Evolutionary conservation across 441 rosid species (phyloP).

Genomic region (Codiaeum variegatum): DNA sequence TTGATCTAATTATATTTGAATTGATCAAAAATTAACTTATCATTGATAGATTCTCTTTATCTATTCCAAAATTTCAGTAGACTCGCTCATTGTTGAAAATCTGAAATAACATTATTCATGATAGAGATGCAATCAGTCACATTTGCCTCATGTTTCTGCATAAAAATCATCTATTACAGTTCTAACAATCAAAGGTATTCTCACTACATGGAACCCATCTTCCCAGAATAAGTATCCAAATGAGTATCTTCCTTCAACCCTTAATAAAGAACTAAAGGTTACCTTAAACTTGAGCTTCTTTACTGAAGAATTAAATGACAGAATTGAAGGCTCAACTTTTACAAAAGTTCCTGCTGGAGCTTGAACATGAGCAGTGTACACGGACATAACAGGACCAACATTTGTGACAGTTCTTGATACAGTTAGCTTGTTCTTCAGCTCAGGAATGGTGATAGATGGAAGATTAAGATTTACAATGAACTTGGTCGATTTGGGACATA

Average conservation of each 20-base stretch:
- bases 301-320: constrained; percentile 41
- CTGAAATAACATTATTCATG: neutral
- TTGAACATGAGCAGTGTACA: constrained; percentile 41
- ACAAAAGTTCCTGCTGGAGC: constrained; percentile 44
- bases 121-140: neutral
- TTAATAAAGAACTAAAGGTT: constrained; percentile 26
- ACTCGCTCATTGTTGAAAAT: neutral
- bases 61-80: neutral
- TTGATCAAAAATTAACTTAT: no score
- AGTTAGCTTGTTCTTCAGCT: constrained; percentile 39
- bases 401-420: constrained; percentile 62
- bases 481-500: constrained; percentile 33
- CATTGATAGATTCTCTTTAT: neutral
- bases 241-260: constrained; percentile 47
- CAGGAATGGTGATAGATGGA: constrained; percentile 64
- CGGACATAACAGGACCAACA: constrained; percentile 46
- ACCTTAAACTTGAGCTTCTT: constrained; percentile 43
- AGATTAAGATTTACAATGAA: constrained; percentile 41
- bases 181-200: constrained; percentile 37
- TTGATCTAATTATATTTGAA: no score
- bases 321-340: constrained; percentile 44
- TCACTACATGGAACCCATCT: constrained; percentile 43
- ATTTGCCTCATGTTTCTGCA: constrained; percentile 29
- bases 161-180: constrained; percentile 30
- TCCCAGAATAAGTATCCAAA: constrained; percentile 48